Percentiles rank a stretch among this genome's conserved stretches.
Conservation (phyloP, 768 basidiomycete genomes). For the Rickenella mellea region DNA sequence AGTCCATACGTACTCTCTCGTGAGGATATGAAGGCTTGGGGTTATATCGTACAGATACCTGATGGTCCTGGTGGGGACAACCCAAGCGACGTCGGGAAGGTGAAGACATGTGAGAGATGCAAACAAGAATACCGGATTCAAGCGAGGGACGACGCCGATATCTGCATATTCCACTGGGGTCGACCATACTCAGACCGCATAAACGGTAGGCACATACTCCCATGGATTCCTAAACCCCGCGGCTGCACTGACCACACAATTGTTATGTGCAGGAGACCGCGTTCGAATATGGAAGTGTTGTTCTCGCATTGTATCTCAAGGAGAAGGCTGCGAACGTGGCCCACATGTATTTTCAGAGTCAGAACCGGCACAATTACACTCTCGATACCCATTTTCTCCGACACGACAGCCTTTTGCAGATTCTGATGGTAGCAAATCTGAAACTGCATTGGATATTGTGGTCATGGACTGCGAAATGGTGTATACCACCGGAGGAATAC, state of each 20-base stretch:
- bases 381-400: conserved; percentile 64
- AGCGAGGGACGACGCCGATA: conserved; percentile 39
- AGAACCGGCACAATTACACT: conserved; percentile 53
- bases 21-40: conserved; percentile 53
- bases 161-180: conserved; percentile 84
- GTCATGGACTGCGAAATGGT: conserved; percentile 97
- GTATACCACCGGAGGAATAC: conserved; percentile 87
- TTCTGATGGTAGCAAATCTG: conserved; percentile 14
- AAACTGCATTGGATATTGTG: conserved; percentile 59
- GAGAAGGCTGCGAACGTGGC: conserved; percentile 66
- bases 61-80: conserved; percentile 50
- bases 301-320: conserved; percentile 44
- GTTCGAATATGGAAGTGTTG: conserved; percentile 74
- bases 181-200: conserved; percentile 49
- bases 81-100: conserved; percentile 53
- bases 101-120: conserved; percentile 76
- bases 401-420: conserved; percentile 22
- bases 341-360: conserved; percentile 89
- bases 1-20: conserved; percentile 49
- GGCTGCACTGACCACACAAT: not conserved
- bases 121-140: conserved; percentile 58
- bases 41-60: conserved; percentile 66
- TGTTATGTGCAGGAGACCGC: conserved; percentile 44
- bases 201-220: conserved; percentile 43
- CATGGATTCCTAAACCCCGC: conserved; percentile 1